Conservation (phyloP, 129 eudicot species). For the Centella asiatica region DNA sequence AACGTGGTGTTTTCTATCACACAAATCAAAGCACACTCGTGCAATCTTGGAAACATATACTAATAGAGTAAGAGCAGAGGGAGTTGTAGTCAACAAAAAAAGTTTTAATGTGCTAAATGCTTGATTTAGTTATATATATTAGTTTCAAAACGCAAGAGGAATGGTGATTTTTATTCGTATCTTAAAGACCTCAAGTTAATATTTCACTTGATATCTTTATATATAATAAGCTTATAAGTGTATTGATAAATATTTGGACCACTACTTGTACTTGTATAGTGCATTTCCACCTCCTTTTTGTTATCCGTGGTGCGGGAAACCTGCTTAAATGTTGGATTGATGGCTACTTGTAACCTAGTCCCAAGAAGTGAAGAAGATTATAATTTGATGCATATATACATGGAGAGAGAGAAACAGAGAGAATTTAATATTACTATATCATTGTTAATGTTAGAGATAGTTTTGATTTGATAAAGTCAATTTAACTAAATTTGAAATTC, state of each 20-base stretch:
- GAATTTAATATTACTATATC: too few species aligned
- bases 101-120: not conserved
- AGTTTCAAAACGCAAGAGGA: not conserved
- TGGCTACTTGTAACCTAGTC: not conserved
- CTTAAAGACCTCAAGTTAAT: too few species aligned
- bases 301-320: not conserved
- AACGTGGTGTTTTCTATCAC: not conserved
- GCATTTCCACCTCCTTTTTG: too few species aligned
- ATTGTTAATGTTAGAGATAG: too few species aligned
- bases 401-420: too few species aligned
- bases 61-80: not conserved
- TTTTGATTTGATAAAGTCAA: too few species aligned
- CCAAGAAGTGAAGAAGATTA: not conserved
- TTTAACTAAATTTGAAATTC: too few species aligned
- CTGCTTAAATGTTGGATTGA: not conserved
- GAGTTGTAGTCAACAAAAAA: not conserved
- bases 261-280: too few species aligned
- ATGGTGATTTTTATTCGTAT: not conserved
- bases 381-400: too few species aligned
- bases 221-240: too few species aligned
- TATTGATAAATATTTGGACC: not conserved
- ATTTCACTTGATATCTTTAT: not conserved
- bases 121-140: not conserved
- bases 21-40: slow-evolving; percentile 8
- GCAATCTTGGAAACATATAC: slow-evolving; percentile 4